Percentiles rank a stretch among this genome's conserved stretches.
phyloP scores from a whole-genome alignment of 257 asterid genomes.

The Pogostemon cablin region DNA sequence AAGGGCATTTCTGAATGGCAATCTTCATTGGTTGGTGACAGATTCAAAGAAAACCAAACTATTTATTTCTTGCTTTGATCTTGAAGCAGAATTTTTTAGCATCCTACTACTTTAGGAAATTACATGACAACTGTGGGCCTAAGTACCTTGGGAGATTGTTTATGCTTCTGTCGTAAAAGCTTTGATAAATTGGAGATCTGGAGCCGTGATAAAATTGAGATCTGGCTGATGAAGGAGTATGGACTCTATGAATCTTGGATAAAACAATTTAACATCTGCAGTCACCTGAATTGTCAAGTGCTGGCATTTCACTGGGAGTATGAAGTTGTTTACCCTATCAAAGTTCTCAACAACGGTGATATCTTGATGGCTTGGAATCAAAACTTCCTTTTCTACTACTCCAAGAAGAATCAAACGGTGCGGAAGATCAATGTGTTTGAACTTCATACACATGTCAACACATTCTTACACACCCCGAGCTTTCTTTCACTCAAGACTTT shows the following conservation, averaged over 20 bases:
- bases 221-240: neutral
- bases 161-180: neutral
- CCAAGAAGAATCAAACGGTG: no score
- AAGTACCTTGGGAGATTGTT: neutral
- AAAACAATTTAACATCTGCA: neutral
- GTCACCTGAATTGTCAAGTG: no score
- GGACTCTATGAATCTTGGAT: neutral
- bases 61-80: neutral
- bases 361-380: neutral
- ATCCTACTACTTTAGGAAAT: neutral
- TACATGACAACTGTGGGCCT: neutral
- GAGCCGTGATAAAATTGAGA: neutral
- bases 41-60: no score
- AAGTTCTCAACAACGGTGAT: neutral
- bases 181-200: no score
- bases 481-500: constrained; percentile 2
- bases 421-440: no score
- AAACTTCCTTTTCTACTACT: no score
- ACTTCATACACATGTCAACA: no score
- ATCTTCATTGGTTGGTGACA: no score
- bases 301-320: no score
- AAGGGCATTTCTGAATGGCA: no score
- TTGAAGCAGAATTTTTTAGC: neutral
- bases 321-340: constrained; percentile 6
- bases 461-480: neutral